A percentile compares a stretch with the other conserved stretches of the same genome.
Evolutionary conservation across 768 basidiomycete species (phyloP).

Genomic region (Naematelia encephala): DNA sequence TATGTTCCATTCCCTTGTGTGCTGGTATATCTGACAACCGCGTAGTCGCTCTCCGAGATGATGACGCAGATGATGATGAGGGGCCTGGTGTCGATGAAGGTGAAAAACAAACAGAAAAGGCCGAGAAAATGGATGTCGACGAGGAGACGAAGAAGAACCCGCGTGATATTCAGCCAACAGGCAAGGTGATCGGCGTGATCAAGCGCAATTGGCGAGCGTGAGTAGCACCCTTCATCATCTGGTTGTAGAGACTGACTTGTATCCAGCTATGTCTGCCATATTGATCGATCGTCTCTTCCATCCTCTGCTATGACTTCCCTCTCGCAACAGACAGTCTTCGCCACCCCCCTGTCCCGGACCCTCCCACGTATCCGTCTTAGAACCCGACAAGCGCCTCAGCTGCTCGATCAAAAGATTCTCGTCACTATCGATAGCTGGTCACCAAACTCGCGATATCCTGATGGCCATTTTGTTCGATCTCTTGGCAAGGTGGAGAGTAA

Average conservation of each 20-base stretch:
- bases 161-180: constrained; percentile 78
- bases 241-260: background rate
- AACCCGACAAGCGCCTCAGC: constrained; percentile 85
- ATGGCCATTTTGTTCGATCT: constrained; percentile 92
- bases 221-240: constrained; percentile 48
- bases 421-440: constrained; percentile 95
- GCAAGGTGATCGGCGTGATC: constrained; percentile 82
- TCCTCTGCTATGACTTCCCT: constrained; percentile 69
- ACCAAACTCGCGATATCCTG: constrained; percentile 79
- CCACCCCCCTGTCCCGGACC: constrained; percentile 83
- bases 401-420: constrained; percentile 90
- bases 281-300: constrained; percentile 82
- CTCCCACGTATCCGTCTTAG: constrained; percentile 91
- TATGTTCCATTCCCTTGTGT: constrained; percentile 48
- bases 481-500: constrained; percentile 89
- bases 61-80: constrained; percentile 69
- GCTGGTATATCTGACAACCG: background rate
- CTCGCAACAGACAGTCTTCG: constrained; percentile 81
- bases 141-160: constrained; percentile 44
- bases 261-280: constrained; percentile 83
- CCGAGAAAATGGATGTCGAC: constrained; percentile 45
- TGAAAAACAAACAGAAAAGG: constrained; percentile 49
- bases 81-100: constrained; percentile 53
- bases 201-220: constrained; percentile 95
- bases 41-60: constrained; percentile 76